Base-by-base conservation (phyloP, 2,329 filamentous ascomycete species). In the Paramyrothecium roridum region DNA sequence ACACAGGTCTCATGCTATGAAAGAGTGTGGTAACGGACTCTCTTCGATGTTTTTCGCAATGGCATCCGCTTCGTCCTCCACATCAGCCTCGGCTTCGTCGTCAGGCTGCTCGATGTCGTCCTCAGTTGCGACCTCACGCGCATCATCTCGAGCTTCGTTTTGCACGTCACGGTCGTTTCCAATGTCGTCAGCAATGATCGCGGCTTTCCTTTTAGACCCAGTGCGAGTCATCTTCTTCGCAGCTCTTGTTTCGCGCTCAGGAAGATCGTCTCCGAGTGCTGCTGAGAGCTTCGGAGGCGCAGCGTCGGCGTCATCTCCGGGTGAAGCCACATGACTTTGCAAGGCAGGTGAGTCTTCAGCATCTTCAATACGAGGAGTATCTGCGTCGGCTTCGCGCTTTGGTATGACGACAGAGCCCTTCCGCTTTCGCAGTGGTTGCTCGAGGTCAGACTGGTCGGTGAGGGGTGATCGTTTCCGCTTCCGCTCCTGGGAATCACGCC, bases 21-120 rank as follows among this genome's bases (percentile, higher is more conserved):
- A 51, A 16, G 34, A 52, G 43, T 43, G 19, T 12, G 13, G 54
- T 52, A 59, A 65, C 81, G 71, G 81, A 84, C 85, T 68, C 66
- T 87, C 84, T 82, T 90, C 87, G 56, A 85, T 82, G 57, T 86
- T 86, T 53, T 73, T 85, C 52, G 81, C 78, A 20, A 77, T 80
- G 50, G 76, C 79, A 60, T 87, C 85, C 3, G 78, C 76, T 59
- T 87, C 84, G 57, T 85, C 84, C 59, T 85, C 81, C 54, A 77
- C 74, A 62, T 86, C 83, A 61, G 76, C 74, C 54, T 85, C 81
- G 49, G 68, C 74, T 40, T 85, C 81, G 26, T 81, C 86, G 49
- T 79, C 82, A 26, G 76, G 77, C 22, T 70, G 70, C 20, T 79
- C 72, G 21, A 70, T 67, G 51, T 80, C 76, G 47, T 76, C 77